Evolutionary conservation across 2,329 filamentous ascomycete species (phyloP).

Genomic region (Moelleriella libera): DNA sequence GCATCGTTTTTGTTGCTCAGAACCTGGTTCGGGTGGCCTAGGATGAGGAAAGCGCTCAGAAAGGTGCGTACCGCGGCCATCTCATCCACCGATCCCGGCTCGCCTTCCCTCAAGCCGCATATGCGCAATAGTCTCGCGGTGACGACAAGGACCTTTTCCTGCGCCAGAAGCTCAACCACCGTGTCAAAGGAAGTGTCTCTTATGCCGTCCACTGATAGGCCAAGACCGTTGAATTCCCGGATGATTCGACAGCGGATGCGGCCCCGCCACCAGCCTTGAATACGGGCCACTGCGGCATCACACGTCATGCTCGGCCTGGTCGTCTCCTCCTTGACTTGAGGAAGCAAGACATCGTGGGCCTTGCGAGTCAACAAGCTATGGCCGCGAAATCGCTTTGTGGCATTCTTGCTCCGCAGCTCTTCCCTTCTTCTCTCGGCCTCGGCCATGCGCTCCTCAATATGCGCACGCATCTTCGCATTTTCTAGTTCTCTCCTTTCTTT

Average conservation of each 20-base stretch:
- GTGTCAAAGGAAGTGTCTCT: conserved; percentile 58
- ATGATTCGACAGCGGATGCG: conserved; percentile 43
- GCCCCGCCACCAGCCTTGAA: conserved; percentile 59
- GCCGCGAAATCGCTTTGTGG: conserved; percentile 36
- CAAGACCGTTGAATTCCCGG: conserved; percentile 50
- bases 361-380: conserved; percentile 27
- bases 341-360: not conserved
- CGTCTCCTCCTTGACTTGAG: not conserved
- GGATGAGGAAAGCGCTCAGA: conserved; percentile 64
- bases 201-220: conserved; percentile 57
- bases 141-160: conserved; percentile 48
- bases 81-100: conserved; percentile 46
- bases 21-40: conserved; percentile 66
- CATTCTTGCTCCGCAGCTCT: conserved; percentile 43
- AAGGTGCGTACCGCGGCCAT: conserved; percentile 64
- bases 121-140: conserved; percentile 56
- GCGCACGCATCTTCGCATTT: conserved; percentile 50
- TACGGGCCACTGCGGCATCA: conserved; percentile 47
- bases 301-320: conserved; percentile 30
- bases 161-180: conserved; percentile 54
- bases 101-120: conserved; percentile 55
- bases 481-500: conserved; percentile 70
- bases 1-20: conserved; percentile 57
- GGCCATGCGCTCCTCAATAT: conserved; percentile 69
- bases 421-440: conserved; percentile 62